Evolutionary conservation across 106 monocot genomes (phyloP).

Genomic region (Alisma plantagoaquatica): DNA sequence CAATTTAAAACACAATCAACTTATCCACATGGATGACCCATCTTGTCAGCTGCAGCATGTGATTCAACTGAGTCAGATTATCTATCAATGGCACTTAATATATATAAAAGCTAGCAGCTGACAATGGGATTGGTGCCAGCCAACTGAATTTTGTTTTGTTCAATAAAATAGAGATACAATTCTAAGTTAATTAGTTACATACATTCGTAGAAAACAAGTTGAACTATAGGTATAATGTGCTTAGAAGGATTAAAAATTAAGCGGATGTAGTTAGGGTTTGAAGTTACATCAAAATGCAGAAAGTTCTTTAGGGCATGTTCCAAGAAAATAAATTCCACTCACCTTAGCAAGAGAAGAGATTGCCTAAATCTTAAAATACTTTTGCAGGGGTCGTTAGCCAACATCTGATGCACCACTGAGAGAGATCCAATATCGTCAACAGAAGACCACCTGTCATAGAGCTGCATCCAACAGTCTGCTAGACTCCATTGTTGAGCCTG

Average conservation of each 20-base stretch:
- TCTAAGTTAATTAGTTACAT: neutral
- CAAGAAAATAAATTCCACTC: too few relatives aligned
- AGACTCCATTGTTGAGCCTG: conserved; percentile 69
- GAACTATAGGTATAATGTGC: neutral
- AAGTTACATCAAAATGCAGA: neutral
- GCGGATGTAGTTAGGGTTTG: neutral
- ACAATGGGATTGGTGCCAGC: too few relatives aligned
- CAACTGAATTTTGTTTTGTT: too few relatives aligned
- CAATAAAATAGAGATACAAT: neutral
- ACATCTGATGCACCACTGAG: conserved; percentile 96
- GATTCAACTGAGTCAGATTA: too few relatives aligned
- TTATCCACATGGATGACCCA: too few relatives aligned
- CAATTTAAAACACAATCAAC: too few relatives aligned
- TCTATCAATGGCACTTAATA: too few relatives aligned
- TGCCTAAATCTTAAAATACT: conserved; percentile 80
- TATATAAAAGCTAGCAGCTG: too few relatives aligned
- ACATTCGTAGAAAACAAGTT: neutral
- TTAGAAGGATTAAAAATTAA: neutral
- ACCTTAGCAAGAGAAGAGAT: conserved; percentile 88
- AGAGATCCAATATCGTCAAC: conserved; percentile 98
- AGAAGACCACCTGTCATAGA: conserved; percentile 91
- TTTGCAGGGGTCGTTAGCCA: conserved; percentile 70
- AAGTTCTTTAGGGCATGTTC: neutral
- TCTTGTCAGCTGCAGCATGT: too few relatives aligned
- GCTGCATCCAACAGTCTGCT: conserved; percentile 99